These are phyloP conservation scores for Cyanidioschyzon merolae DNA, from an alignment of 23 red algal genomes.

Conservation along the genomic window DNA sequence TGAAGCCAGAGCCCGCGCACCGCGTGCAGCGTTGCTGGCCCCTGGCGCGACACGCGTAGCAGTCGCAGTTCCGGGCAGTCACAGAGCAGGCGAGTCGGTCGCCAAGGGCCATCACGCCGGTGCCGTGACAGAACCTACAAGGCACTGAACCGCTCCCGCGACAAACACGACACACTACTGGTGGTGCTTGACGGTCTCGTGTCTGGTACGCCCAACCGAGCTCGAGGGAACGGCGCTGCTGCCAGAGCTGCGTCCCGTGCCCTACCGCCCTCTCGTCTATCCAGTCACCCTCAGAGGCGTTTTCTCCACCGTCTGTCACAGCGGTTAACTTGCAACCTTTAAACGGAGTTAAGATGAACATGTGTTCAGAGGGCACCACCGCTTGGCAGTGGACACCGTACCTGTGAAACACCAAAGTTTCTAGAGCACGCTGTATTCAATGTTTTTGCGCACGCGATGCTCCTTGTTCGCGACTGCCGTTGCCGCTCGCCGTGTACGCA, in stretches of 20 bases:
- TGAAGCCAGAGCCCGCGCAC: neutral
- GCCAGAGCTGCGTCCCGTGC: neutral
- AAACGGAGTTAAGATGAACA: neutral
- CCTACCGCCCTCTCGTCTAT: neutral
- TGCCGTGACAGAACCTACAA: conserved; percentile 10
- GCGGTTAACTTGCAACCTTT: neutral
- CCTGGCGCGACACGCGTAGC: conserved; percentile 1
- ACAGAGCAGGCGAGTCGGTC: conserved; percentile 10
- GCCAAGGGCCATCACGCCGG: conserved; percentile 7
- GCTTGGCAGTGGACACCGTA: too few species aligned
- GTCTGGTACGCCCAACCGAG: neutral
- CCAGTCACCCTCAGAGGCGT: neutral
- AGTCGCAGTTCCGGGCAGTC: conserved; percentile 4
- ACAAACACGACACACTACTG: neutral
- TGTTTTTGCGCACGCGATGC: too few species aligned
- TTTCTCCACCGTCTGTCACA: neutral
- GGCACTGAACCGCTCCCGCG: neutral
- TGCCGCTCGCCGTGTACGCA: too few species aligned
- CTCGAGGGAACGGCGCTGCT: neutral
- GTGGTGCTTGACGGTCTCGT: neutral
- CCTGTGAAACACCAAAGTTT: too few species aligned
- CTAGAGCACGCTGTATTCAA: too few species aligned
- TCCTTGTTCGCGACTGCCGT: too few species aligned
- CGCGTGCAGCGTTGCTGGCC: neutral
- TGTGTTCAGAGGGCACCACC: too few species aligned